phyloP scores from a whole-genome alignment of 2,329 filamentous ascomycete species.

The Clathrospora elynae region DNA sequence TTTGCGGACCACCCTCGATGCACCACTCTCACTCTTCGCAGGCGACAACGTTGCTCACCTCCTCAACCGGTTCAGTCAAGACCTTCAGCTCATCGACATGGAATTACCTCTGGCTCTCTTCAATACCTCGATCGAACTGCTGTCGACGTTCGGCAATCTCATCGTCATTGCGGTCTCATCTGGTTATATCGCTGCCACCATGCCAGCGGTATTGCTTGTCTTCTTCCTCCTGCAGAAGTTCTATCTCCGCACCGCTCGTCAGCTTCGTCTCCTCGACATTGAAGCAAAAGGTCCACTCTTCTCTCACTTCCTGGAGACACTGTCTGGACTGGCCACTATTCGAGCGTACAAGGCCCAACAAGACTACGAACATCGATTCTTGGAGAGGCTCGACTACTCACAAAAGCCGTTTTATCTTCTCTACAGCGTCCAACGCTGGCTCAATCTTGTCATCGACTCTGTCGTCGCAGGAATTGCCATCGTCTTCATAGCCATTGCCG shows the following conservation, averaged over 20 bases:
- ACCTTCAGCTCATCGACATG: constrained; percentile 50
- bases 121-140: constrained; percentile 14
- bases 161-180: constrained; percentile 17
- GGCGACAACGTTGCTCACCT: constrained; percentile 48
- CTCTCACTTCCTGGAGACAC: constrained; percentile 56
- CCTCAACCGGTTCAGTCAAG: constrained; percentile 52
- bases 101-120: constrained; percentile 40
- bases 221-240: constrained; percentile 51
- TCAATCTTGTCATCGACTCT: constrained; percentile 43
- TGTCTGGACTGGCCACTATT: constrained; percentile 54
- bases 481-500: constrained; percentile 41
- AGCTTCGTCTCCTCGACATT: constrained; percentile 57
- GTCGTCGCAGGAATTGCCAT: constrained; percentile 42
- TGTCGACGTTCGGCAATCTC: constrained; percentile 16
- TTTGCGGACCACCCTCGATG: constrained; percentile 51
- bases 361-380: constrained; percentile 25
- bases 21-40: constrained; percentile 44
- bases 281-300: constrained; percentile 55
- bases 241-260: constrained; percentile 53
- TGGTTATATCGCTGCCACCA: constrained; percentile 20
- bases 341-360: constrained; percentile 53
- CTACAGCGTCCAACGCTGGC: constrained; percentile 47
- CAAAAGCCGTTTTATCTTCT: constrained; percentile 51
- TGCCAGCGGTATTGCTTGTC: constrained; percentile 14
- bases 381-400: constrained; percentile 37